Evolutionary conservation across 495 filamentous ascomycete genomes (phyloP), one percentile per base, ranked within the genome.

Genomic region (Podospora anserina): DNA sequence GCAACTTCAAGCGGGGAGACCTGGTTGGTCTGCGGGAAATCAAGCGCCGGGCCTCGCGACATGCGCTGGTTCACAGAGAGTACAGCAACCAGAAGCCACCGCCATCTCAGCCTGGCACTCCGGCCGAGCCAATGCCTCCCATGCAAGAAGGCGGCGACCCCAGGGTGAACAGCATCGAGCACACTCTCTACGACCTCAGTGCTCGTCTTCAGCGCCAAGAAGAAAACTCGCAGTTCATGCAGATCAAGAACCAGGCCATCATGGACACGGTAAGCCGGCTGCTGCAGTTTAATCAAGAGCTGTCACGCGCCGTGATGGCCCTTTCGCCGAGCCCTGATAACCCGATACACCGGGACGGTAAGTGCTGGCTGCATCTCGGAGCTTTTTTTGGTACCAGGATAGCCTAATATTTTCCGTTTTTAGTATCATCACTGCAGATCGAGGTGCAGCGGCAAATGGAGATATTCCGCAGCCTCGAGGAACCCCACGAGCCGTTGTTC

Each of bases 1-100:
- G 95, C 34, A 98, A 91, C 78, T 99, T 99, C 83, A 97, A 94
- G 79, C 87, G 93, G 71, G 95, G 95, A 59, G 95, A 99, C 78
- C 81, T 99, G 57, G 88, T 92, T 62, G 93, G 95, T 58, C 82
- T 99, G 64, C 86, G 95, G 54, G 95, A 99, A 78, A 99, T 99
- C 81, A 97, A 97, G 78, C 90, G 95, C 70, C 88, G 95, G 53
- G 96, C 95, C n/a, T 98, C 95, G 34, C 85, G 95, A 64, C 96
- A 99, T 82, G 92, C 95, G 44, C 82, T 98, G 70, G 96, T 97
- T 61, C 93, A 99, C 75, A 87, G 95, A 74, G 95, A 98, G 77
- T 97, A 95, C 49, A 96, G 92, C 81, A 90, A 91, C 56, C 90
- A 94, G 69, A 93, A 94, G 77, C 79, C 89, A 39, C 80, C 88